Evolutionary conservation across 352 stramenopile genomes (phyloP).

Genomic region (Phytophthora citricola): DNA sequence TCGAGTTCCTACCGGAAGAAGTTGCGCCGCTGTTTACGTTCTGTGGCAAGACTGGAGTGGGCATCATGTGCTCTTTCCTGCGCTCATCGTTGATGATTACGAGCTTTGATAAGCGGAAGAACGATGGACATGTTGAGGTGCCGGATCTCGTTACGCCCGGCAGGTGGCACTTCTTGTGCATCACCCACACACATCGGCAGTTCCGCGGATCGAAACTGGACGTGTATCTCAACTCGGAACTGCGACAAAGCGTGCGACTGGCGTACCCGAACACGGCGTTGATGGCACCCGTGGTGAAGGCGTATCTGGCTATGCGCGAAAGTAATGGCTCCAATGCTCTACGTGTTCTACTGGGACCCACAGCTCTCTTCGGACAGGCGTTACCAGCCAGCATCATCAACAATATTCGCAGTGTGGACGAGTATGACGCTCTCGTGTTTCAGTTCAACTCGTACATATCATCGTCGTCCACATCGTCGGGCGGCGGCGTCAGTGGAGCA

Average conservation of each 20-base stretch:
- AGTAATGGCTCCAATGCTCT: constrained; percentile 67
- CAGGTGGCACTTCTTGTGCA: constrained; percentile 82
- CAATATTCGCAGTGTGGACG: constrained; percentile 72
- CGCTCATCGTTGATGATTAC: constrained; percentile 80
- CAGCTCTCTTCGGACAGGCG: constrained; percentile 64
- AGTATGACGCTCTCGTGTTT: constrained; percentile 78
- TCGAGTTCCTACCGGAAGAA: constrained; percentile 75
- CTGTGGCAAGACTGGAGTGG: constrained; percentile 78
- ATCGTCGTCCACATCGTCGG: constrained; percentile 65
- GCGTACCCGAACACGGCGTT: constrained; percentile 82
- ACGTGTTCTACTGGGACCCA: constrained; percentile 70
- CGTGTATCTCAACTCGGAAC: constrained; percentile 78
- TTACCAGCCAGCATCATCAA: constrained; percentile 65
- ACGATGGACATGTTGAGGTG: constrained; percentile 83
- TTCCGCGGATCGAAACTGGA: constrained; percentile 86
- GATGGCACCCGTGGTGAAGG: constrained; percentile 81
- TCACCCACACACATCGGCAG: constrained; percentile 86
- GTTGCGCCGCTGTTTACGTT: constrained; percentile 83
- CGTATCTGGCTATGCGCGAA: constrained; percentile 80
- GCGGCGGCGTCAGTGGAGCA: constrained; percentile 35
- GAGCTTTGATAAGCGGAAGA: constrained; percentile 88
- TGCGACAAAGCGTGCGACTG: constrained; percentile 76
- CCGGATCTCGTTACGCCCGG: constrained; percentile 70
- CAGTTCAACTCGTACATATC: constrained; percentile 85
- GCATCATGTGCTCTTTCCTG: constrained; percentile 82